These are phyloP conservation scores for Didymella arachidicola DNA, from an alignment of 2,329 filamentous ascomycete genomes.

Conservation along the genomic window DNA sequence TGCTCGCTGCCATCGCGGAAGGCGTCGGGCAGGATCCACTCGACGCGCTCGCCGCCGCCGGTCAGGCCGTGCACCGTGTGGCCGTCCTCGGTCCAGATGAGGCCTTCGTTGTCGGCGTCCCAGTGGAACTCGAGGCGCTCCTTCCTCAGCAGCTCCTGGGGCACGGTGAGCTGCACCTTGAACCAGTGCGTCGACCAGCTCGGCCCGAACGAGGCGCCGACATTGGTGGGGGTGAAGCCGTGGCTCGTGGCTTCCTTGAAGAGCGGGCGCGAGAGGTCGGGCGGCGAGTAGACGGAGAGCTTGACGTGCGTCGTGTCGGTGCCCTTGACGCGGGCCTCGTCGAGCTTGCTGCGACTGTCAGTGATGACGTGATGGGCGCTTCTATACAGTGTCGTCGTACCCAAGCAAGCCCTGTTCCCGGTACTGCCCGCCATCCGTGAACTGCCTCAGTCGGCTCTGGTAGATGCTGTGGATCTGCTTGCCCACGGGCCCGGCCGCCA, in stretches of 20 bases:
- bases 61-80: constrained; percentile 90
- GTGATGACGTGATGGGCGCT: background rate
- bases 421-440: constrained; percentile 77
- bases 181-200: constrained; percentile 99
- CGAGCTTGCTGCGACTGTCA: constrained; percentile 66
- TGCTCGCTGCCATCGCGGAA: constrained; percentile 89
- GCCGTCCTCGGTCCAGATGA: constrained; percentile 92
- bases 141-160: constrained; percentile 74
- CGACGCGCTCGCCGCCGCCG: constrained; percentile 83
- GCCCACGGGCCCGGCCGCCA: constrained; percentile 49
- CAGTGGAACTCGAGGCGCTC: constrained; percentile 93
- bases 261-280: constrained; percentile 77
- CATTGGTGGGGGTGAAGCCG: constrained; percentile 74
- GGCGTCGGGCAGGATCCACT: constrained; percentile 86
- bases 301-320: constrained; percentile 72
- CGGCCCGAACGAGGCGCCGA: constrained; percentile 85
- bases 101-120: constrained; percentile 93
- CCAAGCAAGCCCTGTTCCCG: constrained; percentile 75
- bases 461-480: constrained; percentile 80
- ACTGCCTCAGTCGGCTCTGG: constrained; percentile 80
- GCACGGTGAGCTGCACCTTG: constrained; percentile 80
- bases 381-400: constrained; percentile 53
- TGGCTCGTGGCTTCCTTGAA: constrained; percentile 86
- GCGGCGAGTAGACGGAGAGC: constrained; percentile 85
- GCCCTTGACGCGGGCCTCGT: constrained; percentile 72